Conservation (phyloP, 163 green algal genomes). For the Scenedesmus sp. region DNA sequence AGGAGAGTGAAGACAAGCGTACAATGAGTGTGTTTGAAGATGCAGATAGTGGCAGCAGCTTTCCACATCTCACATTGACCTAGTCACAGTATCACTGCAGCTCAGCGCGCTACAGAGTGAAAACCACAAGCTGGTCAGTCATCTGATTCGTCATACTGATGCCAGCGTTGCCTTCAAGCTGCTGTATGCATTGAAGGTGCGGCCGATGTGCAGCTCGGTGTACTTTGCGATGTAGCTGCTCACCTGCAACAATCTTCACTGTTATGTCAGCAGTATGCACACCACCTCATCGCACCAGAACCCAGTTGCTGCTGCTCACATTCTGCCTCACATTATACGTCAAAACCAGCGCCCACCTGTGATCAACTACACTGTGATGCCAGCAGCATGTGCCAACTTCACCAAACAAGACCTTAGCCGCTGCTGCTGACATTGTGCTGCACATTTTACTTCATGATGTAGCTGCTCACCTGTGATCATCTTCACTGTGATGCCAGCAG, state of each 20-base stretch:
- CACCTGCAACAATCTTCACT: too few relatives aligned
- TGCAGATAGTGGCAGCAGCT: background rate
- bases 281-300: constrained; percentile 26
- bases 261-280: constrained; percentile 53
- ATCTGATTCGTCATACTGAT: too few relatives aligned
- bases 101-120: background rate
- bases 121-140: too few relatives aligned
- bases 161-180: too few relatives aligned
- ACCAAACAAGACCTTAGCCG: background rate
- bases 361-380: constrained; percentile 62
- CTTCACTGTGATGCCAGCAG: constrained; percentile 58
- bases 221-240: too few relatives aligned
- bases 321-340: too few relatives aligned
- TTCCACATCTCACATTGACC: background rate
- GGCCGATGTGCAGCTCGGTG: too few relatives aligned
- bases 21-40: background rate
- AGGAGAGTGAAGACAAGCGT: too few relatives aligned
- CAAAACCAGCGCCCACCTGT: constrained; percentile 34
- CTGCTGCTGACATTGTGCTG: too few relatives aligned
- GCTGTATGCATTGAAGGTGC: too few relatives aligned
- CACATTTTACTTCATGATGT: too few relatives aligned
- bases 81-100: background rate
- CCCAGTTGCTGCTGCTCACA: too few relatives aligned
- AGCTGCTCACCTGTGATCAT: constrained; percentile 57
- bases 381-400: constrained; percentile 55